Percentiles rank a stretch among this genome's conserved stretches.
Conservation (phyloP, 768 basidiomycete species). For the Suillus subluteus region DNA sequence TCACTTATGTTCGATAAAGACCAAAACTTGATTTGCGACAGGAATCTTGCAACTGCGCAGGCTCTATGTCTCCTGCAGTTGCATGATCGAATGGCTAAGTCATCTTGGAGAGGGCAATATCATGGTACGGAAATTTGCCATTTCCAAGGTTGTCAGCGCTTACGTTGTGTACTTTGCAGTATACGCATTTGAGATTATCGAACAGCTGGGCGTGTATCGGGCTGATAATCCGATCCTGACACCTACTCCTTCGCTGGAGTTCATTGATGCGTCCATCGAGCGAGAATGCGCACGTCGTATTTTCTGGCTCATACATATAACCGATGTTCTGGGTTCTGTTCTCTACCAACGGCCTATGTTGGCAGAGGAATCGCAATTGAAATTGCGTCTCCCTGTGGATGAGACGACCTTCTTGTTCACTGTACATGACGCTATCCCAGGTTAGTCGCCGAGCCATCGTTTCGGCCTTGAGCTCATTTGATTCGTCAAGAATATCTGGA, state of each 20-base stretch:
- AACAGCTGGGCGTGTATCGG: conserved; percentile 65
- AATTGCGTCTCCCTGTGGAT: conserved; percentile 75
- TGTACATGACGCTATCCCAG: conserved; percentile 41
- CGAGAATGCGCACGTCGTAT: conserved; percentile 81
- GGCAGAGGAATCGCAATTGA: conserved; percentile 48
- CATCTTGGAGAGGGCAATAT: conserved; percentile 33
- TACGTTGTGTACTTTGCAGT: conserved; percentile 41
- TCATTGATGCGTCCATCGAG: conserved; percentile 65
- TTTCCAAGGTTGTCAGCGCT: neutral
- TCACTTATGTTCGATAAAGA: conserved; percentile 73
- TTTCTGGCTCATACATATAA: conserved; percentile 76
- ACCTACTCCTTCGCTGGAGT: conserved; percentile 59
- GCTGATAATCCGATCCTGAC: conserved; percentile 64
- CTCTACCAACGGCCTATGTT: conserved; percentile 39
- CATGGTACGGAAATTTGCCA: conserved; percentile 29
- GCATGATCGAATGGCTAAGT: conserved; percentile 56
- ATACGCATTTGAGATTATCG: conserved; percentile 67
- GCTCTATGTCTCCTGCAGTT: conserved; percentile 74
- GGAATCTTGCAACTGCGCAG: conserved; percentile 74
- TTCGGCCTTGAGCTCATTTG: conserved; percentile 7
- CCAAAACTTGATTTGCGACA: conserved; percentile 60
- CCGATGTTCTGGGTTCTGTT: conserved; percentile 52
- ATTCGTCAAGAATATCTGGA: conserved; percentile 65
- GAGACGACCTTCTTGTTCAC: conserved; percentile 82
- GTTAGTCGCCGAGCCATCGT: conserved; percentile 20